A percentile compares a stretch with the other conserved stretches of the same genome.
These are phyloP conservation scores for Haematococcus lacustris DNA, from an alignment of 139 green algal species.

Conservation along the genomic window DNA sequence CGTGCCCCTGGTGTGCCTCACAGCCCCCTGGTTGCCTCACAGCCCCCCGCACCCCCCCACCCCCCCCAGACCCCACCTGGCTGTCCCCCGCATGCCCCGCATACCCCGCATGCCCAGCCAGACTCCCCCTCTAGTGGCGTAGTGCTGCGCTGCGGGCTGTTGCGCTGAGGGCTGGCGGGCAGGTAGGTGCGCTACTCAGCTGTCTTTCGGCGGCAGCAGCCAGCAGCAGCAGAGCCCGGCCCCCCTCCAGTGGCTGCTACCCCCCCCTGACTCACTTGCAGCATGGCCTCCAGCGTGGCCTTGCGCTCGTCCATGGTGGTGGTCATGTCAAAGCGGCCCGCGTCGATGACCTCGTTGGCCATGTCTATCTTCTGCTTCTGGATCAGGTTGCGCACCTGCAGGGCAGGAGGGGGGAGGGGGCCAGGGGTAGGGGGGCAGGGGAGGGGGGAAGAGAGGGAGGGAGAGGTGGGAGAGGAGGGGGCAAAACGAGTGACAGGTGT, in stretches of 20 bases:
- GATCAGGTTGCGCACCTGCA: slow-evolving; percentile 85
- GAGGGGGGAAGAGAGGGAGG: too few species aligned
- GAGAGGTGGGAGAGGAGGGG: too few species aligned
- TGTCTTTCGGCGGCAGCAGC: background rate
- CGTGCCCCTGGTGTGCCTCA: too few species aligned
- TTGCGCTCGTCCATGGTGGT: slow-evolving; percentile 85
- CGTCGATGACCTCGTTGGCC: slow-evolving; percentile 93
- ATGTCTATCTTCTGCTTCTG: slow-evolving; percentile 98
- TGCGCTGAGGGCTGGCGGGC: background rate
- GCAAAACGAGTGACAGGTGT: too few species aligned
- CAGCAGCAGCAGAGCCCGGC: background rate
- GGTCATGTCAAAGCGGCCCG: slow-evolving; percentile 84
- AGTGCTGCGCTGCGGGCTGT: too few species aligned
- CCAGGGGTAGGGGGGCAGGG: background rate
- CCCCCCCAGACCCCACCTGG: too few species aligned
- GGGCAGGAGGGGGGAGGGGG: background rate
- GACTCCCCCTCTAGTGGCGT: too few species aligned
- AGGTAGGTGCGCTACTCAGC: background rate
- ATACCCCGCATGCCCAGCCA: too few species aligned
- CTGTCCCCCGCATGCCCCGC: too few species aligned
- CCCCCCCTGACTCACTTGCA: slow-evolving; percentile 36
- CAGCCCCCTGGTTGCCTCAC: too few species aligned
- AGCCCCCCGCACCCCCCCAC: too few species aligned
- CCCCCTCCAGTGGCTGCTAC: background rate
- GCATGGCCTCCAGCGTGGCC: slow-evolving; percentile 75